Percentiles rank a stretch among this genome's conserved stretches.
Evolutionary conservation across 306 rosid genomes (phyloP).

Genomic region (Gastrolobium villosum): DNA sequence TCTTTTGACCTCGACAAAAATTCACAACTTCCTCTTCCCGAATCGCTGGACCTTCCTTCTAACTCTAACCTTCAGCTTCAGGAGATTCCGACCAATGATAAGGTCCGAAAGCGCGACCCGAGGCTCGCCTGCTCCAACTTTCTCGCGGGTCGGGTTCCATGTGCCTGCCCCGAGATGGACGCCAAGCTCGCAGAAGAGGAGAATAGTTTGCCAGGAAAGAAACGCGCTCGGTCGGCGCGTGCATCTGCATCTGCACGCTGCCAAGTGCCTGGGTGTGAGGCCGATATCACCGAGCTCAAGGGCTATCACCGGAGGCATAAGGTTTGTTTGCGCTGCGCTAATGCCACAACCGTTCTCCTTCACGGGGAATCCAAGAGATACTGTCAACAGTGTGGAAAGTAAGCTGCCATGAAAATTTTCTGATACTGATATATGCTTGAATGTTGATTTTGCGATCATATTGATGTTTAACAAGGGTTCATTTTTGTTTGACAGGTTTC

Average conservation of each 20-base stretch:
- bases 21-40: background rate
- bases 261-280: slow-evolving; percentile 91
- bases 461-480: background rate
- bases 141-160: slow-evolving; percentile 87
- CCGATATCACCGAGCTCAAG: slow-evolving; percentile 82
- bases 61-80: background rate
- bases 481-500: slow-evolving; percentile 70
- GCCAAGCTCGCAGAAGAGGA: slow-evolving; percentile 68
- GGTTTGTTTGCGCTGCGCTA: slow-evolving; percentile 90
- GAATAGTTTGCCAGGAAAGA: slow-evolving; percentile 63
- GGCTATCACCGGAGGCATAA: slow-evolving; percentile 92
- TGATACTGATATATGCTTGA: background rate
- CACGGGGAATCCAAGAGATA: slow-evolving; percentile 79
- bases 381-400: slow-evolving; percentile 99
- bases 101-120: slow-evolving; percentile 92
- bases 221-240: slow-evolving; percentile 67
- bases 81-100: slow-evolving; percentile 31
- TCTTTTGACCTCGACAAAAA: slow-evolving; percentile 8
- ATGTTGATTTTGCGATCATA: background rate
- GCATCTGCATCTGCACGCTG: slow-evolving; percentile 63
- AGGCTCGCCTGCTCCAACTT: slow-evolving; percentile 82
- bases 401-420: slow-evolving; percentile 29
- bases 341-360: slow-evolving; percentile 68
- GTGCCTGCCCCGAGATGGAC: slow-evolving; percentile 96
- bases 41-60: background rate